phyloP scores from a whole-genome alignment of 177 flowering plant species.

The Tripterygium wilfordii region DNA sequence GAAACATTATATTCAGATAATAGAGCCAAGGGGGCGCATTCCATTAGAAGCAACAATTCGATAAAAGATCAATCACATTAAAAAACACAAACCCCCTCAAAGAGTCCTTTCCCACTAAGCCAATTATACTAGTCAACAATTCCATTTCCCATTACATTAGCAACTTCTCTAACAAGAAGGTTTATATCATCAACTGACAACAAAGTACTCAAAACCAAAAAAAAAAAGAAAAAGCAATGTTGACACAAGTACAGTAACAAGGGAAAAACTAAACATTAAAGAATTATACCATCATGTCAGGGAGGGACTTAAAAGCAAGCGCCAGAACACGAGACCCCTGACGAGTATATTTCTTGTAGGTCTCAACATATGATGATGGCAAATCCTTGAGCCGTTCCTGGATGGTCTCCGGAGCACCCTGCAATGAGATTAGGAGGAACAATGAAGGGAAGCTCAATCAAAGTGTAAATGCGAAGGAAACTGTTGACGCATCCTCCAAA shows the following conservation, averaged over 20 bases:
- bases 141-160: no score
- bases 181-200: background rate
- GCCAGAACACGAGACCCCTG: constrained; percentile 98
- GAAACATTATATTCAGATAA: no score
- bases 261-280: background rate
- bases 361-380: constrained; percentile 69
- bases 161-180: background rate
- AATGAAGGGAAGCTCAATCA: background rate
- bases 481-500: no score
- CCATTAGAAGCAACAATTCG: no score
- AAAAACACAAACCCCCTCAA: no score
- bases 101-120: no score
- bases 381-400: constrained; percentile 71
- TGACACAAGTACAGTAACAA: background rate
- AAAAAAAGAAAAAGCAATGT: background rate
- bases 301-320: constrained; percentile 84
- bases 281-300: constrained; percentile 83
- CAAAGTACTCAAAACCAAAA: background rate
- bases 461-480: no score
- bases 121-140: no score
- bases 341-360: constrained; percentile 89
- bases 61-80: no score
- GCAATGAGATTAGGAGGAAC: constrained; percentile 10
- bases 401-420: constrained; percentile 99
- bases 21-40: no score